Conservation (phyloP, 1,284 basidiomycete genomes). For the Phylloporus sp. region DNA sequence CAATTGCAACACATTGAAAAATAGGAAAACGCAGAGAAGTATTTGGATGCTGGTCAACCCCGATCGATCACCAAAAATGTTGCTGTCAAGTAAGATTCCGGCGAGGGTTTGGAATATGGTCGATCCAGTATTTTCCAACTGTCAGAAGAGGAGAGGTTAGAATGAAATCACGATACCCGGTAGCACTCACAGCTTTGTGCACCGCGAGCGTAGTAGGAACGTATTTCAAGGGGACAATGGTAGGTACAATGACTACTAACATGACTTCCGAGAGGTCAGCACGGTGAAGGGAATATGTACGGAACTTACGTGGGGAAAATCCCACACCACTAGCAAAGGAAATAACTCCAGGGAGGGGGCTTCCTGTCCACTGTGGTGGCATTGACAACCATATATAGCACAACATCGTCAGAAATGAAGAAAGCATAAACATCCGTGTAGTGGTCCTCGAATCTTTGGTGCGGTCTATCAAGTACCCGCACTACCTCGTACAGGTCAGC, state of each 20-base stretch:
- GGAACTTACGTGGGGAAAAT: slow-evolving; percentile 66
- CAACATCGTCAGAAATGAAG: slow-evolving; percentile 64
- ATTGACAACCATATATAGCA: slow-evolving; percentile 71
- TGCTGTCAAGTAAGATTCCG: slow-evolving; percentile 57
- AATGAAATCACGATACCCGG: neutral
- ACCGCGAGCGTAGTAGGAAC: slow-evolving; percentile 79
- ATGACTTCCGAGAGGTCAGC: slow-evolving; percentile 50
- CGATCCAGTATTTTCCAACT: slow-evolving; percentile 77
- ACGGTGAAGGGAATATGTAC: neutral
- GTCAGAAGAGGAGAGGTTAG: slow-evolving; percentile 7
- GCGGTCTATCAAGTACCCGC: slow-evolving; percentile 64
- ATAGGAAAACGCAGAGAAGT: slow-evolving; percentile 62
- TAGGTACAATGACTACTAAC: slow-evolving; percentile 75
- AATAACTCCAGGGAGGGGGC: slow-evolving; percentile 64
- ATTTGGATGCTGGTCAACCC: slow-evolving; percentile 44
- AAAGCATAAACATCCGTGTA: slow-evolving; percentile 58
- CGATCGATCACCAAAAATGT: slow-evolving; percentile 29
- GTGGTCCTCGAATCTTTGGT: slow-evolving; percentile 60
- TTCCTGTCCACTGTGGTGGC: slow-evolving; percentile 57
- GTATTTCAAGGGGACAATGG: slow-evolving; percentile 70
- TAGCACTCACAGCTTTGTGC: slow-evolving; percentile 70
- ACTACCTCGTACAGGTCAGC: slow-evolving; percentile 41
- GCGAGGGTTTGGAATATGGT: slow-evolving; percentile 73
- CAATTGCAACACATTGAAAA: slow-evolving; percentile 65
- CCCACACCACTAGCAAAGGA: slow-evolving; percentile 74